phyloP scores from a whole-genome alignment of 768 basidiomycete species.

The Lentinula detonsa region DNA sequence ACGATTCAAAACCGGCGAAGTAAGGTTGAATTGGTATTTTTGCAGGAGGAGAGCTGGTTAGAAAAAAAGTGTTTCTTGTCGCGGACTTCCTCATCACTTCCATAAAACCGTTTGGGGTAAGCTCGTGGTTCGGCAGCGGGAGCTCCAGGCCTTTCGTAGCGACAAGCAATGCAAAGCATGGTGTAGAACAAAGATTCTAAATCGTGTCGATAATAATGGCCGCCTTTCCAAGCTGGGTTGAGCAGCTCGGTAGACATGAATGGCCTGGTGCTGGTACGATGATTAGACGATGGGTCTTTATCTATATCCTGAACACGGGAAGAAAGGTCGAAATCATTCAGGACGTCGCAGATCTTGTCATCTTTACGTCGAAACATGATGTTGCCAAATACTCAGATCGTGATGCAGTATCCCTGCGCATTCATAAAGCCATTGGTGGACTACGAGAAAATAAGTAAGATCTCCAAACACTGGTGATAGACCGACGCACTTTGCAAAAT shows the following conservation, averaged over 20 bases:
- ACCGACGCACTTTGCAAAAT: neutral
- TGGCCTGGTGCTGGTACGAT: constrained; percentile 1
- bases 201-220: constrained; percentile 5
- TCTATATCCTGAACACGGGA: neutral
- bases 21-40: neutral
- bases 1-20: neutral
- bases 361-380: constrained; percentile 10
- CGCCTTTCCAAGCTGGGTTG: neutral
- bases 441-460: neutral
- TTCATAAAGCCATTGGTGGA: constrained; percentile 6
- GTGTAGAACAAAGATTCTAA: constrained; percentile 5
- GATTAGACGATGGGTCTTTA: neutral
- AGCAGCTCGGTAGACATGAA: constrained; percentile 1
- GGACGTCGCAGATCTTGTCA: constrained; percentile 7
- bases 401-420: constrained; percentile 9
- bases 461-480: neutral
- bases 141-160: neutral
- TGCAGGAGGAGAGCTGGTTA: neutral
- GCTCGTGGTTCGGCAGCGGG: neutral
- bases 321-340: constrained; percentile 9
- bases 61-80: neutral
- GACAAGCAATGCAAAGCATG: neutral
- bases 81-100: neutral
- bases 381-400: constrained; percentile 11
- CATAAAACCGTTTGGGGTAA: neutral